Evolutionary conservation across 2,329 filamentous ascomycete species (phyloP), one percentile per base, ranked within the genome.

Genomic region (Eutypella sp.): DNA sequence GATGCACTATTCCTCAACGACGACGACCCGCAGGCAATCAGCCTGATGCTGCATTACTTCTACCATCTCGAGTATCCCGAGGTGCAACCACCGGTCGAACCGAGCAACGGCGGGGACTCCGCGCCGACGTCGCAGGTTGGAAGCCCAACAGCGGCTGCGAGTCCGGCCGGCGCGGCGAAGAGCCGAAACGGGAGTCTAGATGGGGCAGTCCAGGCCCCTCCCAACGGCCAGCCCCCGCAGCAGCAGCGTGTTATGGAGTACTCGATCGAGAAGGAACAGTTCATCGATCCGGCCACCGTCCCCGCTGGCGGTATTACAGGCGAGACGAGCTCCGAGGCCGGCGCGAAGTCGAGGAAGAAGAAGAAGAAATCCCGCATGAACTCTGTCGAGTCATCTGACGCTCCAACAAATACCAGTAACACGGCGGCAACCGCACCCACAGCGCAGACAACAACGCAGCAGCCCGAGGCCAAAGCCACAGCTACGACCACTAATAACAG

Each of bases 11-110:
- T 38, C 7, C 41, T 51, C 11, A 24, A 37, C 11, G 44, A 50
- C 15, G 53, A 55, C 15, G 48, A 54, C 34, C 39, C 53, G 10
- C 27, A 52, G 37, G 46, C 46, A 4, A 34, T 54, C 9, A 41
- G 46, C 11, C 42, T 50, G 16, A 49, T 50, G 33, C 43, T 57
- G 9, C 41, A 53, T 18, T 51, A 49, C 46, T 47, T 55, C 7
- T 54, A 54, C 37, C 45, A 53, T 40, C 47, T 52, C 39, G 51
- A 57, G 40, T 55, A 52, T 33, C 46, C 51, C 27, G 36, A 45
- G 23, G 31, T 47, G 15, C 19, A 5, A 24, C 19, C 9, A 5
- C 31, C 31, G 2, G 15, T 34, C n/a, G 15, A 34, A 16, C 8
- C n/a, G 31, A 34, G n/a, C n/a, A n/a, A n/a, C n/a, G n/a, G n/a